A percentile compares a stretch with the other conserved stretches of the same genome.
phyloP scores from a whole-genome alignment of 768 basidiomycete genomes.

The Aureoboletus auriporus region DNA sequence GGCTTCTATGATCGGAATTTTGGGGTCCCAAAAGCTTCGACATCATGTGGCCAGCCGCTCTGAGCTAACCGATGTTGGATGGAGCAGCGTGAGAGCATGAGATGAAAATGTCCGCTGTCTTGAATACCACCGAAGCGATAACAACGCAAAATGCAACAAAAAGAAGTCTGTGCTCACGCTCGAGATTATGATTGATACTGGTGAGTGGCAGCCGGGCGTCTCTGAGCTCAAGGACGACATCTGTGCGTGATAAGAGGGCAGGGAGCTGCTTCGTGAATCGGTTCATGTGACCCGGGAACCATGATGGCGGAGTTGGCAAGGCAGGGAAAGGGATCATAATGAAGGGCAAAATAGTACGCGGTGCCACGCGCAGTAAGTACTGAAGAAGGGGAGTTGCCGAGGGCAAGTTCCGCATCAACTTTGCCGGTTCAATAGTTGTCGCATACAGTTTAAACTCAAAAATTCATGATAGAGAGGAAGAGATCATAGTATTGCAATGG shows the following conservation, averaged over 20 bases:
- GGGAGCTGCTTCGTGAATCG: slow-evolving; percentile 78
- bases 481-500: slow-evolving; percentile 10
- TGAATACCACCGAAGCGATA: slow-evolving; percentile 3
- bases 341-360: slow-evolving; percentile 8
- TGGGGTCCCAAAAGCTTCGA: slow-evolving; percentile 8
- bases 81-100: slow-evolving; percentile 21
- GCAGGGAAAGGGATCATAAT: slow-evolving; percentile 37
- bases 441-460: no score
- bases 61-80: slow-evolving; percentile 12
- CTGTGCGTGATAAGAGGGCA: slow-evolving; percentile 70
- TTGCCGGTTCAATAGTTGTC: not conserved
- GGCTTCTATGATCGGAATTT: slow-evolving; percentile 10
- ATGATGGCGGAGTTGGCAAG: slow-evolving; percentile 77
- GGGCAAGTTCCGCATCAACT: not conserved
- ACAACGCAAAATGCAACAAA: not conserved
- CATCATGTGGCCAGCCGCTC: slow-evolving; percentile 6
- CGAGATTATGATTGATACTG: slow-evolving; percentile 86
- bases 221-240: slow-evolving; percentile 91
- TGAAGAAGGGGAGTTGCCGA: not conserved
- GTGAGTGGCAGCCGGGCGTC: slow-evolving; percentile 92
- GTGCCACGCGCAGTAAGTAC: not conserved
- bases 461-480: no score
- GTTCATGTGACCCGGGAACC: slow-evolving; percentile 97
- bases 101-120: slow-evolving; percentile 13
- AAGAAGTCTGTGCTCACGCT: slow-evolving; percentile 47